A percentile compares a stretch with the other conserved stretches of the same genome.
Conservation (phyloP, 192 early-diverging fungal genomes). For the Rhizophagus clarus region DNA sequence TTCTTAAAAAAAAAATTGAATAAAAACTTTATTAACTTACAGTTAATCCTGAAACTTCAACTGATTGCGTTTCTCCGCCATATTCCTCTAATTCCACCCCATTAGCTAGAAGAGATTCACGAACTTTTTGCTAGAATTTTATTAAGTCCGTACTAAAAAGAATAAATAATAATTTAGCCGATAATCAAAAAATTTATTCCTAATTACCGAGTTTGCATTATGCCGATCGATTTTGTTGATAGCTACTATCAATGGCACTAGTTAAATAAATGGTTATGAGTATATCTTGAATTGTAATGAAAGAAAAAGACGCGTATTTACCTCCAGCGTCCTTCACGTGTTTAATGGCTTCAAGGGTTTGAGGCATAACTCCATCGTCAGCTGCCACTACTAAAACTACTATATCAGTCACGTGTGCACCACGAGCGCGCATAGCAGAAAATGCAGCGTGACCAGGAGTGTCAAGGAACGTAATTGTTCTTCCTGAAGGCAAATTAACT, state of each 20-base stretch:
- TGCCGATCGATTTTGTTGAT: constrained; percentile 98
- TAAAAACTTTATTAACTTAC: constrained; percentile 23
- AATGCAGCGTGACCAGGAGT: constrained; percentile 98
- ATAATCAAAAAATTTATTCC: constrained; percentile 31
- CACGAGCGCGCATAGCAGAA: constrained; percentile 90
- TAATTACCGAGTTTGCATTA: constrained; percentile 60
- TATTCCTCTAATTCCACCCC: constrained; percentile 88
- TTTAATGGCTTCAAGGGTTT: constrained; percentile 94
- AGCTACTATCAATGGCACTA: constrained; percentile 90
- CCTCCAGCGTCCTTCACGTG: constrained; percentile 78
- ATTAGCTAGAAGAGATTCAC: constrained; percentile 69
- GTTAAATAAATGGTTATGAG: neutral
- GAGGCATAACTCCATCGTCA: constrained; percentile 98
- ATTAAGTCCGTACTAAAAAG: neutral
- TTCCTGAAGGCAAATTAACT: constrained; percentile 65
- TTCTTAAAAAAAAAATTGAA: neutral
- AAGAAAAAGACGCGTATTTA: neutral
- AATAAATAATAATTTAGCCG: neutral
- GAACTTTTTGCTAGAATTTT: constrained; percentile 31
- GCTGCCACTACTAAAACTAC: constrained; percentile 96
- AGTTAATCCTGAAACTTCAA: constrained; percentile 88
- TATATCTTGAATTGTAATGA: neutral
- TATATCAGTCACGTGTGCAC: constrained; percentile 93
- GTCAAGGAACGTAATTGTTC: constrained; percentile 91
- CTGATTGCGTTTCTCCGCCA: constrained; percentile 90